Conservation (phyloP, 2,329 filamentous ascomycete genomes). For the Chlorencoelia australis region DNA sequence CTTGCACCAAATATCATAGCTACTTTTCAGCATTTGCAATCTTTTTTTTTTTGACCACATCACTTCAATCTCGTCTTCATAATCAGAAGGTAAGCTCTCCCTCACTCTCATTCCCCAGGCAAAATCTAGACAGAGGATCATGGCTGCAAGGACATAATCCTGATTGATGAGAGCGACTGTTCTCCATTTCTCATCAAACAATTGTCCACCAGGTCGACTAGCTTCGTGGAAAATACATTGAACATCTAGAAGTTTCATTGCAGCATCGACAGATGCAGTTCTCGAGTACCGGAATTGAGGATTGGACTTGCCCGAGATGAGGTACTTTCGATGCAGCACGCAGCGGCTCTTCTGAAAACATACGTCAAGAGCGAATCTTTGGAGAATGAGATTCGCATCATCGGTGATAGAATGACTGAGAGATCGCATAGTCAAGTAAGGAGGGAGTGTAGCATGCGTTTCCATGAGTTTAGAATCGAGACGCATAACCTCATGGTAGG, state of each 20-base stretch:
- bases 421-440: conserved; percentile 32
- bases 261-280: conserved; percentile 38
- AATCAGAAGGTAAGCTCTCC: not conserved
- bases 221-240: conserved; percentile 38
- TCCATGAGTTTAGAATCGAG: conserved; percentile 37
- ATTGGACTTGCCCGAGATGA: conserved; percentile 6
- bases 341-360: conserved; percentile 12
- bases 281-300: conserved; percentile 39
- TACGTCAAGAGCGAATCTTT: conserved; percentile 9
- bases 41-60: conserved; percentile 8
- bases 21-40: conserved; percentile 4
- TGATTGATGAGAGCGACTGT: conserved; percentile 44
- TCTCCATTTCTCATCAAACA: conserved; percentile 45
- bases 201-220: conserved; percentile 40
- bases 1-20: conserved; percentile 9
- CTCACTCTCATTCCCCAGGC: conserved; percentile 2
- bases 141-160: conserved; percentile 49
- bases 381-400: conserved; percentile 6
- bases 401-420: conserved; percentile 25
- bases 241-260: conserved; percentile 36
- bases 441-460: conserved; percentile 36
- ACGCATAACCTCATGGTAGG: conserved; percentile 30
- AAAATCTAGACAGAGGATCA: conserved; percentile 42
- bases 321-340: conserved; percentile 12
- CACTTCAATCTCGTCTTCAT: conserved; percentile 6